phyloP scores from a whole-genome alignment of 2,329 filamentous ascomycete genomes.

The Blastomyces silverae region DNA sequence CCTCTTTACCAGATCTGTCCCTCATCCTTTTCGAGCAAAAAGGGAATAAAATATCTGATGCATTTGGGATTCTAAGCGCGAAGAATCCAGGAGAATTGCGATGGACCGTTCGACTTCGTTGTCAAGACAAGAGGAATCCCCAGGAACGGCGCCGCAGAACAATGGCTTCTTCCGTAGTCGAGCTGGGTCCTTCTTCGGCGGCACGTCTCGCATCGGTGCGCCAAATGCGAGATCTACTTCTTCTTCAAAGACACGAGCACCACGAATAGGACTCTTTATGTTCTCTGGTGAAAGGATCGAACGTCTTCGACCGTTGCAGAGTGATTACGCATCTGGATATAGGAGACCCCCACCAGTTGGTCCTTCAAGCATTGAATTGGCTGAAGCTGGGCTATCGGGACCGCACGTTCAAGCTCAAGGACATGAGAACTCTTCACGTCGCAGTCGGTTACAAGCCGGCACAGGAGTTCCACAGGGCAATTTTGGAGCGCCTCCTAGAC shows the following conservation, averaged over 20 bases:
- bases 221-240: slow-evolving; percentile 1
- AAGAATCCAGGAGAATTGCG: background rate
- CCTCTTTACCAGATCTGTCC: background rate
- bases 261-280: slow-evolving; percentile 13
- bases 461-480: background rate
- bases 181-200: slow-evolving; percentile 13
- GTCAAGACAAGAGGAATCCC: background rate
- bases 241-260: slow-evolving; percentile 1
- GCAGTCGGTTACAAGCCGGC: background rate
- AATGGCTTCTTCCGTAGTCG: slow-evolving; percentile 13
- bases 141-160: background rate
- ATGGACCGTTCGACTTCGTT: slow-evolving; percentile 11
- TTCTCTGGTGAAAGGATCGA: slow-evolving; percentile 9
- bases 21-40: background rate
- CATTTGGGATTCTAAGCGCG: background rate
- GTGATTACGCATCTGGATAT: background rate
- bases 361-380: slow-evolving; percentile 9
- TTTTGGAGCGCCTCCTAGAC: slow-evolving; percentile 16
- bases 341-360: slow-evolving; percentile 22
- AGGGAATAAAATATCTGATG: background rate
- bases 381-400: background rate
- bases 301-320: background rate
- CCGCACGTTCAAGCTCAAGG: background rate
- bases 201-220: background rate
- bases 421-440: background rate